These are phyloP conservation scores for Penicillium coffeae DNA, from an alignment of 495 filamentous ascomycete species.

Conservation along the genomic window DNA sequence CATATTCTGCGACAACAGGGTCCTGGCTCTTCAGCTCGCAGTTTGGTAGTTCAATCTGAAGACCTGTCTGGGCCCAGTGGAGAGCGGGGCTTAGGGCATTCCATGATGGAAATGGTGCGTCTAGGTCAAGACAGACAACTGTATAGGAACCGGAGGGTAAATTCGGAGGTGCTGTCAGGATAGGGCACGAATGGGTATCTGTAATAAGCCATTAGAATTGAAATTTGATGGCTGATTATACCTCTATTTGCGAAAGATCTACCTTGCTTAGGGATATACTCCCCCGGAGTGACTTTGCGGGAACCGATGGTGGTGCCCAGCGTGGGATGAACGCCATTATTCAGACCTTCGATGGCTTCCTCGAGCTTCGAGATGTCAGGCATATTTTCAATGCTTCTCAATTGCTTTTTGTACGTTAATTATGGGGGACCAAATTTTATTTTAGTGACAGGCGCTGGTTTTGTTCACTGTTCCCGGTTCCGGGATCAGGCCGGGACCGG, in stretches of 20 bases:
- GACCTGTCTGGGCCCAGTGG: neutral
- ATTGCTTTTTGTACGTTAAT: neutral
- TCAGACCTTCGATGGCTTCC: neutral
- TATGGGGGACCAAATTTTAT: no score
- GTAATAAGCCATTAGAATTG: neutral
- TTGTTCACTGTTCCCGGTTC: no score
- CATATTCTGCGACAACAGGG: neutral
- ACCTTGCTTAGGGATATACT: neutral
- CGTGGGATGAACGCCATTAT: neutral
- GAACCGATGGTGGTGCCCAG: neutral
- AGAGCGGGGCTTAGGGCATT: neutral
- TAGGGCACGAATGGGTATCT: neutral
- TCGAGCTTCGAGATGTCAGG: neutral
- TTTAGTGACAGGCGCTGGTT: no score
- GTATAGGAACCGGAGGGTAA: neutral
- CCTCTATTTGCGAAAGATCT: neutral
- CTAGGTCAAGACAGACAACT: neutral
- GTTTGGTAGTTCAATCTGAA: neutral
- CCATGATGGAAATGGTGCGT: neutral
- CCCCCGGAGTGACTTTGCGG: neutral
- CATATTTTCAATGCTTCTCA: neutral
- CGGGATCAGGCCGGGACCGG: neutral
- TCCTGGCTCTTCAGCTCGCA: neutral
- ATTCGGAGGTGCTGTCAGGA: neutral
- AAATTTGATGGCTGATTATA: neutral